Evolutionary conservation across 257 asterid species (phyloP).

Genomic region (Solanum microdontum): DNA sequence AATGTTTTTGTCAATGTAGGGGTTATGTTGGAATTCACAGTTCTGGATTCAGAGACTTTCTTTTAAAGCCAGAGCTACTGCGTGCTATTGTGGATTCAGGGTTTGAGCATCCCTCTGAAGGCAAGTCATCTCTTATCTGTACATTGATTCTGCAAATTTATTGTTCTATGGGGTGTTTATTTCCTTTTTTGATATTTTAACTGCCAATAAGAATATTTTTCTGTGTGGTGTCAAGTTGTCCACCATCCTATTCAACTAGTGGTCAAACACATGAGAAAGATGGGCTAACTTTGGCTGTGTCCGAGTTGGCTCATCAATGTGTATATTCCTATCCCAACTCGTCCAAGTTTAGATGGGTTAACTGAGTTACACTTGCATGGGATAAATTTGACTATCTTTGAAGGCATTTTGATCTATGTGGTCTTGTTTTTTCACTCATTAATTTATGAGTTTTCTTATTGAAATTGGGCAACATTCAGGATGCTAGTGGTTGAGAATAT

Average conservation of each 20-base stretch:
- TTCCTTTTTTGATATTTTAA: not conserved
- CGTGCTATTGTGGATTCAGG: constrained; percentile 44
- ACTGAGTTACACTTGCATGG: not conserved
- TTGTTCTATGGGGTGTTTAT: not conserved
- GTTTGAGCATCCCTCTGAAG: constrained; percentile 48
- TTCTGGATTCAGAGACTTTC: constrained; percentile 44
- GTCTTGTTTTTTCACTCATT: not conserved
- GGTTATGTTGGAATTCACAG: constrained; percentile 43
- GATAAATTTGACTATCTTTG: not conserved
- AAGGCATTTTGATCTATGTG: not conserved
- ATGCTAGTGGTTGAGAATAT: not conserved
- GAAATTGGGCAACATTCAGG: not conserved
- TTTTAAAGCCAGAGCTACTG: constrained; percentile 38
- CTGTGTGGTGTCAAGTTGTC: not conserved
- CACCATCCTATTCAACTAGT: not conserved
- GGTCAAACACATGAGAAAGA: not conserved
- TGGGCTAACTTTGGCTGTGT: not conserved
- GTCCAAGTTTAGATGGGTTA: not conserved
- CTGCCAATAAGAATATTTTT: not conserved
- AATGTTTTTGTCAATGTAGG: constrained; percentile 1
- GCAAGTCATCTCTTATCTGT: constrained; percentile 12
- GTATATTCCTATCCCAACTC: not conserved
- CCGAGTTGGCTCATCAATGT: not conserved
- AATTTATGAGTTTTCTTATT: not conserved
- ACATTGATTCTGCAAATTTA: not conserved